Percentiles rank a stretch among this genome's conserved stretches.
Evolutionary conservation across 768 basidiomycete species (phyloP).

Genomic region (Leucosporidium scottii): DNA sequence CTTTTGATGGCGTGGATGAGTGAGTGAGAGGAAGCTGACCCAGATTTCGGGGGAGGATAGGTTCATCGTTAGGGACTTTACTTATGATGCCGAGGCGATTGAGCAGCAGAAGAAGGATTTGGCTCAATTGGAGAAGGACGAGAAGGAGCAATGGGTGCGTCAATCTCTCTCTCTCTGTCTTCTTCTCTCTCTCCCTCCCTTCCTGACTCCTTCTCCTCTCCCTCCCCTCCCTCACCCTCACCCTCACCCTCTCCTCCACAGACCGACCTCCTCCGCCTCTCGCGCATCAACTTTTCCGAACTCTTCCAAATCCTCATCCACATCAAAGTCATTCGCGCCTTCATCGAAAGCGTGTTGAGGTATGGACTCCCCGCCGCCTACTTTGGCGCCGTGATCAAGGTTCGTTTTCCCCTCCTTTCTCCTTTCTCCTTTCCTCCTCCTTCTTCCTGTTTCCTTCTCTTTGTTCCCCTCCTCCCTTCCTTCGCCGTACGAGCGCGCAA

Average conservation of each 20-base stretch:
- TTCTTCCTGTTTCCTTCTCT: no score
- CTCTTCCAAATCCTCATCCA: conserved; percentile 90
- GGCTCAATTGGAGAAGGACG: conserved; percentile 68
- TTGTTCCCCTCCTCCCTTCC: no score
- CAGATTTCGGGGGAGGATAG: conserved; percentile 46
- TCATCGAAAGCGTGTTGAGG: conserved; percentile 88
- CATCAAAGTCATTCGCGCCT: conserved; percentile 81
- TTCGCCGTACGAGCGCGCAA: no score
- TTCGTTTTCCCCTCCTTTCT: conserved; percentile 38
- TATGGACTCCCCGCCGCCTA: conserved; percentile 94
- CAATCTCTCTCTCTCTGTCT: not conserved
- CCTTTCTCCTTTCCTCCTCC: no score
- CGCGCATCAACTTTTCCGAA: conserved; percentile 94
- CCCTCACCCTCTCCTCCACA: conserved; percentile 39
- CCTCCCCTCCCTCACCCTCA: not conserved
- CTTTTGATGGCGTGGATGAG: no score
- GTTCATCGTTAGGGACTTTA: conserved; percentile 91
- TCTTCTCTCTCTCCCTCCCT: not conserved
- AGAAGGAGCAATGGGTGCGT: conserved; percentile 93
- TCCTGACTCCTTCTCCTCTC: conserved; percentile 44
- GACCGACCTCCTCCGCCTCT: conserved; percentile 83
- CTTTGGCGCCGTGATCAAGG: conserved; percentile 71
- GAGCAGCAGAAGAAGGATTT: conserved; percentile 75
- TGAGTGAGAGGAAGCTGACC: not conserved
- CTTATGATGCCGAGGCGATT: conserved; percentile 73